Base-by-base conservation (phyloP, 2,329 filamentous ascomycete genomes). In the Pestalotiopsis sp. region DNA sequence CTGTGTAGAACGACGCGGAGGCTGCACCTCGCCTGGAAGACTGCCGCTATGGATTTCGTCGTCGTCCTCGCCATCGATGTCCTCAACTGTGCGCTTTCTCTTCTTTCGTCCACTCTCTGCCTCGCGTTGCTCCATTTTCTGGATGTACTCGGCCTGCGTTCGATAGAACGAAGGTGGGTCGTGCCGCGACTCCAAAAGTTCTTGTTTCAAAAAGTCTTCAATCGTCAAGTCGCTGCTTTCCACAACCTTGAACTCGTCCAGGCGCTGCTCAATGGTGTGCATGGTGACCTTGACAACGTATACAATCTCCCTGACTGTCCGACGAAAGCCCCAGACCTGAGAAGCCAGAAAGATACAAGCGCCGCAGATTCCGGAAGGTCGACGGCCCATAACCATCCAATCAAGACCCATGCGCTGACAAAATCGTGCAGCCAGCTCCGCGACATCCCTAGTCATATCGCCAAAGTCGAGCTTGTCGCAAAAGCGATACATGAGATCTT, bases 251-350 rank as follows among this genome's bases (percentile, higher is more conserved):
- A 98, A 99, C 76, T 99, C 96, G 71, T 94, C 91, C 10, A 99
- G 83, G 70, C 96, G 94, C 77, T 95, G 93, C 75, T 94, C 92
- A 69, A 99, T 94, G 7, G 96, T 99, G 69, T 94, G 88, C 71
- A 97, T 97, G 56, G 94, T 97, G 64, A 98, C 94, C 77, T 98
- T 98, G 77, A 98, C 95, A 48, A 98, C 93, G 77, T 97, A 98
- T n/a, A 98, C 95, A 9, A 99, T 92, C 80, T 99, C 96, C 38
- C 94, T 89, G 13, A 97, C 90, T 0, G 94, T 97, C 20, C 96
- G 91, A 58, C 95, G 92, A 77, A 97, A 99, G 79, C 98, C 98
- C 86, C 98, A 97, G 92, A 98, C 98, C 65, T 96, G 92, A 9
- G 96, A 95, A 6, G 96, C 96, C 78, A 99, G 91, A 69, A 99